A percentile compares a stretch with the other conserved stretches of the same genome.
Conservation (phyloP, 257 asterid genomes). For the Dorcoceras hygrometricum region DNA sequence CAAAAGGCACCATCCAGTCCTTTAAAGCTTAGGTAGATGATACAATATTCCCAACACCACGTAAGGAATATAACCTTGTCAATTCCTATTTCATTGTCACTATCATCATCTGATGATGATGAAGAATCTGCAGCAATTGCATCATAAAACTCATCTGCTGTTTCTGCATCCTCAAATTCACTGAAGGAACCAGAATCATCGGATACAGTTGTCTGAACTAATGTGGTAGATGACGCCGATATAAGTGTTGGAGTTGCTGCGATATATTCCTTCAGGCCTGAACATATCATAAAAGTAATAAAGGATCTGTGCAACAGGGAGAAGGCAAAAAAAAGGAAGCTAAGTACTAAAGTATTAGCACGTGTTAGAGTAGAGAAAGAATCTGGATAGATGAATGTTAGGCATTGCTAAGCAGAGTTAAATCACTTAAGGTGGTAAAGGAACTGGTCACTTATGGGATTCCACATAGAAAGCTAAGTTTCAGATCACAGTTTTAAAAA, state of each 20-base stretch:
- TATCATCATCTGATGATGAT: conserved; percentile 57
- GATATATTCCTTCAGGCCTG: conserved; percentile 92
- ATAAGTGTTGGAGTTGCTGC: conserved; percentile 79
- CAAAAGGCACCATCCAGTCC: conserved; percentile 14
- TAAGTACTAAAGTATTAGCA: not conserved
- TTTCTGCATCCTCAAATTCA: conserved; percentile 66
- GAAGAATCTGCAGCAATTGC: conserved; percentile 77
- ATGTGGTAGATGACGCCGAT: conserved; percentile 43
- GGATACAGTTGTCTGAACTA: conserved; percentile 53
- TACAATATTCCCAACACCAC: not conserved
- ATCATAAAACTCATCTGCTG: conserved; percentile 81
- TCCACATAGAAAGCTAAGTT: conserved; percentile 1
- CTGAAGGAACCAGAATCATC: conserved; percentile 48
- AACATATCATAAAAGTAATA: conserved; percentile 25
- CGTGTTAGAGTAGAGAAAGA: not conserved
- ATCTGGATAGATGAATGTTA: not conserved
- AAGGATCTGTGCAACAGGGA: conserved; percentile 13
- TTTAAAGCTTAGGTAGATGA: conserved; percentile 8
- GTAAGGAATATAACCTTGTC: conserved; percentile 46
- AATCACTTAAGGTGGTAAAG: not conserved
- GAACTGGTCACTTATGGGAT: not conserved
- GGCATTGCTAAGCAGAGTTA: not conserved
- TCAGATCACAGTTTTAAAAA: not conserved
- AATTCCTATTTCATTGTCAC: conserved; percentile 50
- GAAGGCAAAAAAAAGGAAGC: not conserved